Evolutionary conservation across 2,329 filamentous ascomycete species (phyloP).

Genomic region (Aspergillus fumigatiaffinis): DNA sequence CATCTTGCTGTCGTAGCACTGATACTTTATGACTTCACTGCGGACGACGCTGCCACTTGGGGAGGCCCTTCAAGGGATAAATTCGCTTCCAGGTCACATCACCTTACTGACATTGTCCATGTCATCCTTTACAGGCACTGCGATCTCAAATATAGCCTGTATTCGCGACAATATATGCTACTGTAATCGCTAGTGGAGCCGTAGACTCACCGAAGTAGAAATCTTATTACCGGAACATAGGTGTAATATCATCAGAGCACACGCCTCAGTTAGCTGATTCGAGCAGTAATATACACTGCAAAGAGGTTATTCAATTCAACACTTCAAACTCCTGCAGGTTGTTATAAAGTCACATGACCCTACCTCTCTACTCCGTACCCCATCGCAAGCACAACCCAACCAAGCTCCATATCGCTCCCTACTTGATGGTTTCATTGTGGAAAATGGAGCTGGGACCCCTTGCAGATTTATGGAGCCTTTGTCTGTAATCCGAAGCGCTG

Average conservation of each 20-base stretch:
- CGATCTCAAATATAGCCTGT: background rate
- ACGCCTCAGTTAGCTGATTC: too few species aligned
- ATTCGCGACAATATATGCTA: background rate
- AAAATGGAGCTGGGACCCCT: background rate
- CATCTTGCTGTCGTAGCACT: constrained; percentile 28
- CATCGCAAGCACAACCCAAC: background rate
- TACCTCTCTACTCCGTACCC: background rate
- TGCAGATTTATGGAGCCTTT: background rate
- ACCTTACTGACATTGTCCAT: too few species aligned
- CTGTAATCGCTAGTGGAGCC: background rate
- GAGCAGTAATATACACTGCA: too few species aligned
- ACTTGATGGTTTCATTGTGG: background rate
- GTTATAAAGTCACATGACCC: background rate
- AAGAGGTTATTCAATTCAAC: too few species aligned
- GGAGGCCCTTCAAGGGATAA: constrained; percentile 28
- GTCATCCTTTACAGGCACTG: background rate
- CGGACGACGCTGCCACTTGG: constrained; percentile 21
- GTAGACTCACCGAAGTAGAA: background rate
- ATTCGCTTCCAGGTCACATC: constrained; percentile 17
- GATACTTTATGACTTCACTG: constrained; percentile 31
- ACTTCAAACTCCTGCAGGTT: too few species aligned
- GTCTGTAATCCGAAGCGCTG: background rate
- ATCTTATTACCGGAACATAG: too few species aligned
- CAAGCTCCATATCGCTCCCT: background rate
- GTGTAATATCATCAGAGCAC: too few species aligned